Percentiles rank a stretch among this genome's conserved stretches.
phyloP scores from a whole-genome alignment of 164 flowering plant genomes.

The Malania oleifera region DNA sequence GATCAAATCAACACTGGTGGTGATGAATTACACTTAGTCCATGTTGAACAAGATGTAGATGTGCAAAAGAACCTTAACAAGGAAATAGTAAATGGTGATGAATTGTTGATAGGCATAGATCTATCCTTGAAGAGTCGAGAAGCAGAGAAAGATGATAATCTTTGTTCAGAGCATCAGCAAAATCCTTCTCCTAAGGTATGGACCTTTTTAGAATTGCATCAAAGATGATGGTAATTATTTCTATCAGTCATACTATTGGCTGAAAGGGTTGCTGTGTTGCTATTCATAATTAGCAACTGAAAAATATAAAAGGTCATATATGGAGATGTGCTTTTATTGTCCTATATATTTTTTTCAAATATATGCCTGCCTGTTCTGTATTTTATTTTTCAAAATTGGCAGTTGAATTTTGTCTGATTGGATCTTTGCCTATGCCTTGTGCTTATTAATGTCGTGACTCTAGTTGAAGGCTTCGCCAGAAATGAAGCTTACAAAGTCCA shows the following conservation, averaged over 20 bases:
- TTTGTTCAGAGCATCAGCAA: slow-evolving; percentile 11
- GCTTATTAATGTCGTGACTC: slow-evolving; percentile 8
- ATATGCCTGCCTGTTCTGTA: background rate
- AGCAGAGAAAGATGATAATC: slow-evolving; percentile 10
- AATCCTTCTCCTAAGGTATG: slow-evolving; percentile 34
- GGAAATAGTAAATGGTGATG: slow-evolving; percentile 16
- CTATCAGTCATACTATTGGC: background rate
- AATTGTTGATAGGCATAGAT: slow-evolving; percentile 10
- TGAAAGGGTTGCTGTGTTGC: background rate
- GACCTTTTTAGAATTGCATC: background rate
- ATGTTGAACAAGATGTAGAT: slow-evolving; percentile 23
- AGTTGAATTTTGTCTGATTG: background rate
- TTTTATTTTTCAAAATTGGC: background rate
- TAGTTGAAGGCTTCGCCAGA: slow-evolving; percentile 22
- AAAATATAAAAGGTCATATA: too few relatives aligned
- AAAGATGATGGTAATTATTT: too few relatives aligned
- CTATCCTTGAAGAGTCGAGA: slow-evolving; percentile 9
- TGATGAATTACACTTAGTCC: background rate
- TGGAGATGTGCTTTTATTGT: background rate
- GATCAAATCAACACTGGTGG: slow-evolving; percentile 19
- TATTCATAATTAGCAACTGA: too few relatives aligned
- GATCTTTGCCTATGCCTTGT: background rate
- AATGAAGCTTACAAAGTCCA: slow-evolving; percentile 23
- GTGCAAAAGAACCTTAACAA: slow-evolving; percentile 14
- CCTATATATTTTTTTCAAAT: background rate